Conservation (phyloP, 495 filamentous ascomycete genomes). For the Viridothelium virens region DNA sequence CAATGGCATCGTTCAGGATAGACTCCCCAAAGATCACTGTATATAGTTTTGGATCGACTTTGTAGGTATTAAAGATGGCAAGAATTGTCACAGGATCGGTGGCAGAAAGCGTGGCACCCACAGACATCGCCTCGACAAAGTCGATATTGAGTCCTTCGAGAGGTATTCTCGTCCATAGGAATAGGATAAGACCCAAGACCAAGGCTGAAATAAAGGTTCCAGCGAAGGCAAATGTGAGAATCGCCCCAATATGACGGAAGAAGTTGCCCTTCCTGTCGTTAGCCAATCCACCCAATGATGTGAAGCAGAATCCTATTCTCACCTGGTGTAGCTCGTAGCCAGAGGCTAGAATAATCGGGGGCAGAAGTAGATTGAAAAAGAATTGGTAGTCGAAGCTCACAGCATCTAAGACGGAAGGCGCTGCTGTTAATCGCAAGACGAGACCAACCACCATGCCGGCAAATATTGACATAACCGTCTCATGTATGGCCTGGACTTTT, state of each 20-base stretch:
- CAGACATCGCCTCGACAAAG: constrained; percentile 90
- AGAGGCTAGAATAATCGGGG: constrained; percentile 93
- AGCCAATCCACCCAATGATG: not conserved
- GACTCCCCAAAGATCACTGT: constrained; percentile 98
- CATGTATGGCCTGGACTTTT: constrained; percentile 94
- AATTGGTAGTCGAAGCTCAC: constrained; percentile 97
- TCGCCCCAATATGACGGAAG: constrained; percentile 96
- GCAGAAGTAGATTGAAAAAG: constrained; percentile 97
- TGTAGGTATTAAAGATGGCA: constrained; percentile 98
- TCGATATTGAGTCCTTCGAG: constrained; percentile 75
- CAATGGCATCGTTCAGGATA: constrained; percentile 95
- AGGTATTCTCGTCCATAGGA: constrained; percentile 77
- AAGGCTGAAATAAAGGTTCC: constrained; percentile 96
- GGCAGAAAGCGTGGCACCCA: constrained; percentile 90
- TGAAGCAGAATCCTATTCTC: not conserved
- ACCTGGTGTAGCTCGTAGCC: constrained; percentile 94
- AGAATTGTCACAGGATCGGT: constrained; percentile 96
- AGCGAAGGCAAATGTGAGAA: constrained; percentile 96
- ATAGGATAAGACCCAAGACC: constrained; percentile 80
- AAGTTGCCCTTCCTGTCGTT: constrained; percentile 63
- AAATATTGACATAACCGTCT: constrained; percentile 97
- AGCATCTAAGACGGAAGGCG: constrained; percentile 72
- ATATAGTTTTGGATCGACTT: constrained; percentile 96
- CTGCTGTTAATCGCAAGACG: constrained; percentile 70
- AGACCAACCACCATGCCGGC: constrained; percentile 95